phyloP scores from a whole-genome alignment of 1,284 basidiomycete species.

The Anthracocystis panici-leucophaei region DNA sequence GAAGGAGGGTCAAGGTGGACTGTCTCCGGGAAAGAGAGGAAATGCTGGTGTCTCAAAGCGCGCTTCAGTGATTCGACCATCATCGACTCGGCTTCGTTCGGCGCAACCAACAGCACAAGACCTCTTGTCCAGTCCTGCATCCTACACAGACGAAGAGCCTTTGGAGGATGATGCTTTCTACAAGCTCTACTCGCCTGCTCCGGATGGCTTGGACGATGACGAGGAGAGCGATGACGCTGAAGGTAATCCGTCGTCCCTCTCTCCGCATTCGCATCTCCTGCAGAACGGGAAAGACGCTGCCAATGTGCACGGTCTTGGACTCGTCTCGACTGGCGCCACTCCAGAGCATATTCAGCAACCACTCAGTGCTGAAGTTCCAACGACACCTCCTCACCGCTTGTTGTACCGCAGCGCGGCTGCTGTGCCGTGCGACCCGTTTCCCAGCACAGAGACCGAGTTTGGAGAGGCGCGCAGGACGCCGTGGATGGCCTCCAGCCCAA shows the following conservation, averaged over 20 bases:
- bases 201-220: constrained; percentile 29
- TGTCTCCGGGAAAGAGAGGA: background rate
- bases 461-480: constrained; percentile 39
- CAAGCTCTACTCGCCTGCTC: constrained; percentile 45
- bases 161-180: constrained; percentile 50
- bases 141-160: constrained; percentile 33
- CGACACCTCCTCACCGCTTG: constrained; percentile 31
- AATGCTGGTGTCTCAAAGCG: constrained; percentile 2
- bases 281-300: background rate
- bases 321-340: constrained; percentile 6
- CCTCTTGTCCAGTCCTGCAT: constrained; percentile 27
- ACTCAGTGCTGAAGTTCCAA: constrained; percentile 5
- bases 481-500: constrained; percentile 31
- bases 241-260: background rate
- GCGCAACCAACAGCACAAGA: constrained; percentile 28
- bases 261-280: too few relatives aligned
- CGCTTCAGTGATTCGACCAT: constrained; percentile 8
- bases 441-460: constrained; percentile 43
- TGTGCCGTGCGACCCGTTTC: constrained; percentile 41
- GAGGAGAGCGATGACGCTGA: constrained; percentile 30
- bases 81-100: constrained; percentile 11
- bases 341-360: constrained; percentile 1
- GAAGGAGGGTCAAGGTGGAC: background rate
- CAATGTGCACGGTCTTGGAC: constrained; percentile 16
- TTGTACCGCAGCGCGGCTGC: constrained; percentile 29